phyloP scores from a whole-genome alignment of 75 land plant genomes.

The Pinus tabuliformis region DNA sequence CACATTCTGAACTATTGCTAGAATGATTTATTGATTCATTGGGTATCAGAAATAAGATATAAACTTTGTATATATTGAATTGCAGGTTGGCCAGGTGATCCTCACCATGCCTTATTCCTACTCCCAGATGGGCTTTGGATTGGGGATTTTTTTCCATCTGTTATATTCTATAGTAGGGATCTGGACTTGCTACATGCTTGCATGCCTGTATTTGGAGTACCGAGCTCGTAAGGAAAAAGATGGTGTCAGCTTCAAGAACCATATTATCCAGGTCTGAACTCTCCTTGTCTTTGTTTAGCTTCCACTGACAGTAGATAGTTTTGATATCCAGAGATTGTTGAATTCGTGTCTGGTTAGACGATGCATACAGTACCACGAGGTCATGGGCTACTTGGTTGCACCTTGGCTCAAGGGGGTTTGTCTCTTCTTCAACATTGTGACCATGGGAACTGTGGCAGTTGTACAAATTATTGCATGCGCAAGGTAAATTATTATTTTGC shows the following conservation, averaged over 20 bases:
- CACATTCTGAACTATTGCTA: not conserved
- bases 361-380: conserved; percentile 23
- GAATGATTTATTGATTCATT: not conserved
- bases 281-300: no score
- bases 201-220: conserved; percentile 41
- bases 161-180: conserved; percentile 24
- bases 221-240: conserved; percentile 35
- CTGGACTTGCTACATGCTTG: conserved; percentile 37
- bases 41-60: not conserved
- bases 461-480: conserved; percentile 42
- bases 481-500: conserved; percentile 13
- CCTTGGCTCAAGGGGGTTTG: conserved; percentile 11
- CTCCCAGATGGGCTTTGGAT: conserved; percentile 32
- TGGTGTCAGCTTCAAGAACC: conserved; percentile 45
- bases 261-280: conserved; percentile 25
- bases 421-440: conserved; percentile 26
- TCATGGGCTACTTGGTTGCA: conserved; percentile 24
- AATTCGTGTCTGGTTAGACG: not conserved
- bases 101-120: conserved; percentile 40
- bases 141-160: conserved; percentile 31
- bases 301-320: no score
- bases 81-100: conserved; percentile 43
- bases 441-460: conserved; percentile 22
- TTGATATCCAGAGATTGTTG: no score
- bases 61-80: not conserved